Percentiles rank a stretch among this genome's conserved stretches.
These are phyloP conservation scores for Leptosphaerulina australis DNA, from an alignment of 2,329 filamentous ascomycete genomes.

Conservation along the genomic window DNA sequence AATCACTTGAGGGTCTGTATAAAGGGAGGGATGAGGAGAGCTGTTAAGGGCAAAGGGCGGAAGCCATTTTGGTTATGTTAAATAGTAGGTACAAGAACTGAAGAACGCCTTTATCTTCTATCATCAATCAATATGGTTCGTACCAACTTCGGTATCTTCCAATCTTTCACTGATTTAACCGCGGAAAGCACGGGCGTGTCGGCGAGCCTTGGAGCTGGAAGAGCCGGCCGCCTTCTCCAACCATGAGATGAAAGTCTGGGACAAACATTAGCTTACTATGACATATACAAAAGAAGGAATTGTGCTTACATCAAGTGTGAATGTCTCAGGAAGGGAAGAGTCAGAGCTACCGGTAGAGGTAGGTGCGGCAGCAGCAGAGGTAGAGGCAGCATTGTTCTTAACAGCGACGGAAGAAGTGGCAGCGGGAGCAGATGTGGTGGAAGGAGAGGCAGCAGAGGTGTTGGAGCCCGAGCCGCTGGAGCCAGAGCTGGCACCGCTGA, in stretches of 20 bases:
- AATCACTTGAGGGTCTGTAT: no score
- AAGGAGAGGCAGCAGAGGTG: conserved; percentile 16
- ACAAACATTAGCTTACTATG: no score
- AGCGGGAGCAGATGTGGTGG: conserved; percentile 15
- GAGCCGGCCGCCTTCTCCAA: conserved; percentile 31
- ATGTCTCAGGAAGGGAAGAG: conserved; percentile 22
- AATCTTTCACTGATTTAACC: conserved; percentile 5
- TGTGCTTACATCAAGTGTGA: conserved; percentile 31
- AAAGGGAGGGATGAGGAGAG: no score
- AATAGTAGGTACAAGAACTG: conserved; percentile 26
- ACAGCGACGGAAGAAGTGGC: conserved; percentile 2
- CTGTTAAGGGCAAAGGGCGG: conserved; percentile 1
- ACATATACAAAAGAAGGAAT: no score
- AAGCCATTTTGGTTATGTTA: conserved; percentile 15
- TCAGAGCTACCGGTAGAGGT: conserved; percentile 15
- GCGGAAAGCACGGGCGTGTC: conserved; percentile 29
- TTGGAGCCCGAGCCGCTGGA: conserved; percentile 15
- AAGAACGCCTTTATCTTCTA: conserved; percentile 13
- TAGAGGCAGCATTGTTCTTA: conserved; percentile 13
- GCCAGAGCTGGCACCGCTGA: conserved; percentile 29
- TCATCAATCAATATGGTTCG: conserved; percentile 6
- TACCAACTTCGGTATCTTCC: not conserved
- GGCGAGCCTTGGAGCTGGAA: conserved; percentile 28
- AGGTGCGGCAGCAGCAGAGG: conserved; percentile 14
- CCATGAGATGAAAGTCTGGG: conserved; percentile 34